phyloP scores from a whole-genome alignment of 2,329 filamentous ascomycete genomes.

The Thielaviopsis populi region DNA sequence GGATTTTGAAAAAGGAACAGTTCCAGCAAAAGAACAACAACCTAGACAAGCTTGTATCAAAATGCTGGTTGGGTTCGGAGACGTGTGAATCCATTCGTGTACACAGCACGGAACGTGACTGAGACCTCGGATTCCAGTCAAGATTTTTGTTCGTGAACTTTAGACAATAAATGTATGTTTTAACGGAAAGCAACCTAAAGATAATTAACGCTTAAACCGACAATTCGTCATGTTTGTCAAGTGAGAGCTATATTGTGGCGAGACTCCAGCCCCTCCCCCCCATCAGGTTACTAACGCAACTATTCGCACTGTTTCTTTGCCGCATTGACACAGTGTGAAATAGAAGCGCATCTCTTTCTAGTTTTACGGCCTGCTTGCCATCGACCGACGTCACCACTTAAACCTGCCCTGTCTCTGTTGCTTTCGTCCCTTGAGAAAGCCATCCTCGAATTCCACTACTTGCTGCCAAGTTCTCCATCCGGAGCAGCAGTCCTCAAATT shows the following conservation, averaged over 20 bases:
- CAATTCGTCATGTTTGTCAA: neutral
- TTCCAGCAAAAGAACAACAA: neutral
- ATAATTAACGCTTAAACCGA: no score
- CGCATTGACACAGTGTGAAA: neutral
- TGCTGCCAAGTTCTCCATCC: neutral
- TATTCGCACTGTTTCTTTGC: neutral
- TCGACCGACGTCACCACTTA: slow-evolving; percentile 1
- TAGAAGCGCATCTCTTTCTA: neutral
- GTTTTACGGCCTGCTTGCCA: neutral
- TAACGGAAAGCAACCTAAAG: no score
- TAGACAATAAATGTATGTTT: no score
- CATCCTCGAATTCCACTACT: neutral
- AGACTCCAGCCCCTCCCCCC: neutral
- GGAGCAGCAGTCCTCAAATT: neutral
- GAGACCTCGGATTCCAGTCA: neutral
- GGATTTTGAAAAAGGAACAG: neutral
- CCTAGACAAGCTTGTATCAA: neutral
- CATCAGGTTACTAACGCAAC: neutral
- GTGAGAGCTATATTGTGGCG: neutral
- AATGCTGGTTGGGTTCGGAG: neutral
- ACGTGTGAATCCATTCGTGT: neutral
- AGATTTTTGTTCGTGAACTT: no score
- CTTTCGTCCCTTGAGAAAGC: neutral
- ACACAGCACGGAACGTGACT: neutral
- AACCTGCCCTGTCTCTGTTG: neutral